Base-by-base conservation (phyloP, 202 grass and related monocot species). In the Setaria viridis region DNA sequence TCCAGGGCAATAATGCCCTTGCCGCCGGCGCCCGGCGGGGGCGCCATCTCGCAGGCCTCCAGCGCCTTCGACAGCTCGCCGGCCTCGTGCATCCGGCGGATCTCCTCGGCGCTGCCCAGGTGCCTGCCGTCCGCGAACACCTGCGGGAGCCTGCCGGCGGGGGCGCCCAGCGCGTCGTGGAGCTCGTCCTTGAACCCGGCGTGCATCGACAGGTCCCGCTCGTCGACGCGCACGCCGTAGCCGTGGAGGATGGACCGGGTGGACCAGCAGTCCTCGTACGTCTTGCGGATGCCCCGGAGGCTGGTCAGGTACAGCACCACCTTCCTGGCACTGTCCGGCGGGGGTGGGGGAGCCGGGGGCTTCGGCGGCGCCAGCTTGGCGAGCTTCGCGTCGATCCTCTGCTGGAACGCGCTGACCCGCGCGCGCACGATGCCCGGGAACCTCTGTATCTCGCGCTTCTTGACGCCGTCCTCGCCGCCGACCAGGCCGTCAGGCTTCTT, bases 171-270 rank as follows among this genome's bases (percentile, higher is more conserved):
- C 35, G 85, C 65, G 20, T 79, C 80, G 43, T 88, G 80, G 14
- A 98, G 87, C 77, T 98, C 93, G 58, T 98, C 95, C 86, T 93
- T 98, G 90, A 93, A 98, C 48, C 92, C 85, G 14, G 82, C 80
- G 82, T 98, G 95, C 91, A 98, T 85, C 39, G 95, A 92, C 67
- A 98, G 85, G 83, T 98, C 95, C 69, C 95, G 90, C 87, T 95
- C 95, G 82, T 98, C 95, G 12, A 98, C 62, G 56, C 86, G 87
- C 62, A 92, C 85, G 73, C 91, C 87, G 67, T 92, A 98, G 77
- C 90, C 87, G 14, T 88, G 88, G 5, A 98, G 80, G 64, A 98
- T 91, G 47, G 91, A 59, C 81, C 57, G 82, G 21, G 93, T 73
- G 29, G 87, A 77, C 91, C 89, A 95, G 84, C 96, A 95, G 69